Conservation (phyloP, 768 basidiomycete genomes). For the Termitomyces sp. region DNA sequence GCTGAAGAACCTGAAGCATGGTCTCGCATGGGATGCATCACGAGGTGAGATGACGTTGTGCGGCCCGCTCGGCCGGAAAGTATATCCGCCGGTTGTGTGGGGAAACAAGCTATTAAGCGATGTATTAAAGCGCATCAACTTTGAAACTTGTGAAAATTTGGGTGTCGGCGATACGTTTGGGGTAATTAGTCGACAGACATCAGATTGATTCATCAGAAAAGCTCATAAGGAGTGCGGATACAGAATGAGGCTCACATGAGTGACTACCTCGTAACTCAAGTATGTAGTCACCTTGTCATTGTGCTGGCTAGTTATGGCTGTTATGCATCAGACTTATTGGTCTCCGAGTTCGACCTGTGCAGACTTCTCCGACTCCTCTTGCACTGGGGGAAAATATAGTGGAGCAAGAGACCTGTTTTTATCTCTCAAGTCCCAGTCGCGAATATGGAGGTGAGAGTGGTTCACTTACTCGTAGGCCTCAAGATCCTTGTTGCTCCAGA, state of each 20-base stretch:
- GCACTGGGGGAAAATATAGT: slow-evolving; percentile 50
- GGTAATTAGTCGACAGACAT: background rate
- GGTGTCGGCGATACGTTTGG: background rate
- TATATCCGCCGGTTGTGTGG: slow-evolving; percentile 5
- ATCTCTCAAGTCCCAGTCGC: background rate
- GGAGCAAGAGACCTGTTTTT: slow-evolving; percentile 42
- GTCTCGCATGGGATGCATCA: slow-evolving; percentile 7
- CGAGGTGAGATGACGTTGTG: slow-evolving; percentile 3
- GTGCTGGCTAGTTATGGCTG: background rate
- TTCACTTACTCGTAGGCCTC: slow-evolving; percentile 56
- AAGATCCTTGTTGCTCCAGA: slow-evolving; percentile 62
- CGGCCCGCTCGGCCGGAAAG: slow-evolving; percentile 10
- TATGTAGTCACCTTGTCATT: background rate
- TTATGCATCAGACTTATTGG: background rate
- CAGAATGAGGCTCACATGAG: background rate
- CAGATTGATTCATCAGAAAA: background rate
- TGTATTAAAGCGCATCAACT: slow-evolving; percentile 1
- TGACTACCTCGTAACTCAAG: background rate
- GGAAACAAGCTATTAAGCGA: background rate
- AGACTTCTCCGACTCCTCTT: background rate
- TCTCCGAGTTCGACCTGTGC: background rate
- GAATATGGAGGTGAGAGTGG: background rate
- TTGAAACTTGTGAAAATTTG: background rate
- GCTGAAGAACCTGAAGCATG: slow-evolving; percentile 10
- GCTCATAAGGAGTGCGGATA: slow-evolving; percentile 6